These are phyloP conservation scores for Talaromyces islandicus DNA, from an alignment of 2,329 filamentous ascomycete genomes.

Conservation along the genomic window DNA sequence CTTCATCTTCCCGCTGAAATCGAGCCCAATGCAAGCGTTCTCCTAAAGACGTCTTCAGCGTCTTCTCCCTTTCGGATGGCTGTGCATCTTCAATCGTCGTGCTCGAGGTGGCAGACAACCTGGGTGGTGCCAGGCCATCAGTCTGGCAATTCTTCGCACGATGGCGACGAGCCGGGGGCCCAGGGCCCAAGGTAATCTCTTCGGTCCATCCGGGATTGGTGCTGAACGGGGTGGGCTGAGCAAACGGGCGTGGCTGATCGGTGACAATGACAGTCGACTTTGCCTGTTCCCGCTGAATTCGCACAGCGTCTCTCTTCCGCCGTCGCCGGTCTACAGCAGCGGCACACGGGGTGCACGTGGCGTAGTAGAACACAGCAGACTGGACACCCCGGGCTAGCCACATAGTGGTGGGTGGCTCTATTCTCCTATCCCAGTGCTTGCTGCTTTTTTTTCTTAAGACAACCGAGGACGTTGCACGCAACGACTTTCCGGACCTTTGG, in stretches of 20 bases:
- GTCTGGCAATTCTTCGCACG: slow-evolving; percentile 56
- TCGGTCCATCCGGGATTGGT: slow-evolving; percentile 87
- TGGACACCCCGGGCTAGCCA: slow-evolving; percentile 46
- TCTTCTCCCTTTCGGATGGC: slow-evolving; percentile 43
- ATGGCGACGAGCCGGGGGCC: slow-evolving; percentile 57
- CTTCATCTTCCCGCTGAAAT: slow-evolving; percentile 84
- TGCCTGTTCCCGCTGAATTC: slow-evolving; percentile 60
- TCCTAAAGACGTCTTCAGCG: slow-evolving; percentile 22
- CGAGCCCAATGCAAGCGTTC: slow-evolving; percentile 70
- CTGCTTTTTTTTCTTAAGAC: no score
- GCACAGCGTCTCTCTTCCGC: slow-evolving; percentile 63
- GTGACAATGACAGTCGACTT: slow-evolving; percentile 51
- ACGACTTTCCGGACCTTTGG: slow-evolving; percentile 7
- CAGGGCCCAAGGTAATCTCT: slow-evolving; percentile 77
- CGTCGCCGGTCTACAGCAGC: slow-evolving; percentile 64
- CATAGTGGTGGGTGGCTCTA: slow-evolving; percentile 19
- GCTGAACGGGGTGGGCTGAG: slow-evolving; percentile 70
- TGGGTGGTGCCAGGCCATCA: slow-evolving; percentile 42
- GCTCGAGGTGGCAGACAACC: slow-evolving; percentile 13
- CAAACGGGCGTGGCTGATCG: slow-evolving; percentile 67
- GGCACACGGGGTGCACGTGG: slow-evolving; percentile 54
- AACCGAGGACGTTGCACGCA: slow-evolving; percentile 10
- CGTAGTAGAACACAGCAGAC: slow-evolving; percentile 47
- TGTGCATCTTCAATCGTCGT: slow-evolving; percentile 24
- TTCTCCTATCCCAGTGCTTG: background rate